phyloP scores from a whole-genome alignment of 768 basidiomycete genomes.

The Termitomyces sp. region DNA sequence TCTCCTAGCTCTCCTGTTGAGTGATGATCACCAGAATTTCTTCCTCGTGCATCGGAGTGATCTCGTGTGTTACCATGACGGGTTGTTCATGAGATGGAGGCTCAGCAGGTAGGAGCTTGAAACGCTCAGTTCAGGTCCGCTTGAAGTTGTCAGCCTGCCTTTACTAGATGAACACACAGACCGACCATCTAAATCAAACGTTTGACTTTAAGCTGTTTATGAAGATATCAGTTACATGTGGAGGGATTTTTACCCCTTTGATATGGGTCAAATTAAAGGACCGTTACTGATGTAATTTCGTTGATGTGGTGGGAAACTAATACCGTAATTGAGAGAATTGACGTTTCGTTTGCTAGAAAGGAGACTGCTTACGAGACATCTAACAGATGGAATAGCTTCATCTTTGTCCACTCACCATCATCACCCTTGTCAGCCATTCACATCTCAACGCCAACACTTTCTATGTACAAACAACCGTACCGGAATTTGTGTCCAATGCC shows the following conservation, averaged over 20 bases:
- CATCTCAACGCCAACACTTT: too few species aligned
- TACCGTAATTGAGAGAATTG: too few species aligned
- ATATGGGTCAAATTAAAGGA: constrained; percentile 27
- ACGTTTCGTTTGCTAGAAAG: too few species aligned
- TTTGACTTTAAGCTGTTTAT: constrained; percentile 64
- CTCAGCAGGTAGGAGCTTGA: constrained; percentile 50
- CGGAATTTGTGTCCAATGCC: too few species aligned
- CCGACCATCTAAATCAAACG: constrained; percentile 52
- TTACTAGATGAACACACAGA: constrained; percentile 24
- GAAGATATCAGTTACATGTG: constrained; percentile 35
- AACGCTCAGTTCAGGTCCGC: constrained; percentile 54
- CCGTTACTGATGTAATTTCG: too few species aligned
- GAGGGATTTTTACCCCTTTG: constrained; percentile 43
- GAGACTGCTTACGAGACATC: too few species aligned
- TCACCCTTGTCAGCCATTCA: too few species aligned
- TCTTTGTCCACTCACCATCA: too few species aligned
- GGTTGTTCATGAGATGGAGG: not conserved
- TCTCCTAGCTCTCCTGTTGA: not conserved
- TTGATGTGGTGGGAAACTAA: too few species aligned
- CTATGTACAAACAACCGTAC: too few species aligned
- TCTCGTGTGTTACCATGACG: not conserved
- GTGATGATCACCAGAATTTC: not conserved
- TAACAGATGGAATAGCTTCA: too few species aligned
- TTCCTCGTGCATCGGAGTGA: too few species aligned
- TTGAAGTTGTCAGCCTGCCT: constrained; percentile 58